These are phyloP conservation scores for Lactarius vividus DNA, from an alignment of 768 basidiomycete species.

Conservation along the genomic window DNA sequence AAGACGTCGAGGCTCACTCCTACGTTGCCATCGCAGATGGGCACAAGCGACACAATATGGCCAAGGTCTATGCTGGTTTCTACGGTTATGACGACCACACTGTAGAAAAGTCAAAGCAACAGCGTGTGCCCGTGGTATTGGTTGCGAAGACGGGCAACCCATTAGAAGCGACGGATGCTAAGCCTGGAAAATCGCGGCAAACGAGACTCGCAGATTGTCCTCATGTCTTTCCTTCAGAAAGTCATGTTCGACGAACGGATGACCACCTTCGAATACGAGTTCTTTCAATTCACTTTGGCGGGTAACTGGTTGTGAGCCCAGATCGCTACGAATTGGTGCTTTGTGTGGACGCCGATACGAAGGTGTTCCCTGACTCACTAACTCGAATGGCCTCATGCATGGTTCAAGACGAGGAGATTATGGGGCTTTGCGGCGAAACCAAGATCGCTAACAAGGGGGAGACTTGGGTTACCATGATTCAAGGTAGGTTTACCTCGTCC, in stretches of 20 bases:
- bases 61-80: slow-evolving; percentile 96
- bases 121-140: slow-evolving; percentile 92
- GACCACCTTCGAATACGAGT: slow-evolving; percentile 99
- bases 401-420: slow-evolving; percentile 96
- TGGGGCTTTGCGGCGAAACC: slow-evolving; percentile 99
- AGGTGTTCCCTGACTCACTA: slow-evolving; percentile 97
- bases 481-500: slow-evolving; percentile 53
- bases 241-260: slow-evolving; percentile 99
- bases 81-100: slow-evolving; percentile 93
- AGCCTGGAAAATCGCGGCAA: slow-evolving; percentile 99
- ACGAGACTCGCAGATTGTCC: slow-evolving; percentile 95
- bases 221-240: slow-evolving; percentile 98
- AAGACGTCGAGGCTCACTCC: slow-evolving; percentile 89
- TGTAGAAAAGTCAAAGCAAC: slow-evolving; percentile 88
- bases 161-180: slow-evolving; percentile 79
- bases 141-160: slow-evolving; percentile 97
- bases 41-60: slow-evolving; percentile 99
- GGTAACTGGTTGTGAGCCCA: slow-evolving; percentile 89
- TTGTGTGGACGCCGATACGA: slow-evolving; percentile 97
- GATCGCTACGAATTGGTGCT: slow-evolving; percentile 94
- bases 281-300: slow-evolving; percentile 99
- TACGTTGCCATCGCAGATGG: slow-evolving; percentile 99
- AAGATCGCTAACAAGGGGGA: slow-evolving; percentile 99
- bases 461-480: slow-evolving; percentile 99
- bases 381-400: slow-evolving; percentile 96